Base-by-base conservation (phyloP, 1,139 yeast species). In the Scheffersomyces lignicola region DNA sequence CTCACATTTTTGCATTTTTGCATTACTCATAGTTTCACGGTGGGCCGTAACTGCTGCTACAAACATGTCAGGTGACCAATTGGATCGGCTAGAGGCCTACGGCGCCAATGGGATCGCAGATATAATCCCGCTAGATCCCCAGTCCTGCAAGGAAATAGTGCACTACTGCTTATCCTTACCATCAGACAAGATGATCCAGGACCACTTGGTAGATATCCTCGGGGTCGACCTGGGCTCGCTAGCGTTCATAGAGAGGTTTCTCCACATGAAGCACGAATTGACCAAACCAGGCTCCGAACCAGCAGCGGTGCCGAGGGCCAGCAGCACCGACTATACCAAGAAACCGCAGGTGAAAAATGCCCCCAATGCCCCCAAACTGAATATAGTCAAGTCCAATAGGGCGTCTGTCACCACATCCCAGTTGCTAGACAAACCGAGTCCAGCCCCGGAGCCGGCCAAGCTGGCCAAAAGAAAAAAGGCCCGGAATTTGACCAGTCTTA, bases 151-250 rank as follows among this genome's bases (percentile, higher is more conserved):
- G 26, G 56, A 78, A 45, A 67, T 78, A 60, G 59, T 78, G 4
- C 71, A 69, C 7, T 76, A 76, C 45, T 71, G 78, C 0, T 49
- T 71, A 10, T 51, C 63, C 3, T 56, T 76, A 12, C 62, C 62
- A 5, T 47, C 66, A 0, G 69, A 75, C 32, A 58, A 63, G 3
- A 76, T 67, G 12, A 62, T 76, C 11, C 63, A 63, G 18, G 61
- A 60, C 21, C 80, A 79, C 51, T 75, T 78, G 46, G 47, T 70
- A 15, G 73, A 76, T 34, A 52, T 79, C 13, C 51, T 78, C 14
- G 84, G 84, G 3, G 77, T 77, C 37, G 65, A 78, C 11, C 72
- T 71, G 11, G 70, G 62, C 10, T 57, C 77, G 1, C 48, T 67
- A 18, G 50, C 56, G 6, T 73, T 76, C 43, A 57, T 73, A 2